Base-by-base conservation (phyloP, 2,329 filamentous ascomycete genomes). In the Scortechinia acanthostroma region DNA sequence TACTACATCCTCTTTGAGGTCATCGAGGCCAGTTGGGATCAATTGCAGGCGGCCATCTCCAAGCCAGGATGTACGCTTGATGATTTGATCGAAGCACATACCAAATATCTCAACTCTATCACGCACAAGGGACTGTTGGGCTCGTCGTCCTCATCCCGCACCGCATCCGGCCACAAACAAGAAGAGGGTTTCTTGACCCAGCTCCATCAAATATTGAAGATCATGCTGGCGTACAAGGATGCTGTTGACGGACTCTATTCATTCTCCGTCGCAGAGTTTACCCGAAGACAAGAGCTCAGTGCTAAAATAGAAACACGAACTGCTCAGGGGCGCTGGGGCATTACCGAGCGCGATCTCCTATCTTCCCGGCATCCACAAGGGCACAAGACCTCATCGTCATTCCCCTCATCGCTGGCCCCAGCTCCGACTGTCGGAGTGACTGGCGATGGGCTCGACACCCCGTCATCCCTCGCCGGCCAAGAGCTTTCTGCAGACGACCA, bases 1-100 rank as follows among this genome's bases (percentile, higher is more conserved):
- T 96, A 97, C 68, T 98, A 98, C 62, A 96, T 98, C 53, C 74
- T 98, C 6, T 98, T 97, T 58, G 93, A 98, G 63, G 93, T 98
- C 53, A 97, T 98, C 54, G 93, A 98, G 63, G 86, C 88, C 25
- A 93, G 88, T 43, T 98, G 93, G 94, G 87, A 88, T 49, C 86
- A 91, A 58, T 76, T 98, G 2, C 88, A 96, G 62, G 77, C 80
- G 21, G 85, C 86, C 22, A 84, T 97, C 49, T 80, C 77, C 46
- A 89, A 87, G 59, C 88, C 91, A 14, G 87, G 88, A 52, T 91
- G 86, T 58, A 98, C 93, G 0, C 77, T 98, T 10, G 94, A 98
- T 66, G 93, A 97, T 57, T 75, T 98, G 45, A 97, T 98, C 59
- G 77, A 84, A 52, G 91, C 93, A 1, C 93, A 98, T 64, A 88